These are phyloP conservation scores for Pleurotus salmoneostramineus DNA, from an alignment of 768 basidiomycete genomes.

Conservation along the genomic window DNA sequence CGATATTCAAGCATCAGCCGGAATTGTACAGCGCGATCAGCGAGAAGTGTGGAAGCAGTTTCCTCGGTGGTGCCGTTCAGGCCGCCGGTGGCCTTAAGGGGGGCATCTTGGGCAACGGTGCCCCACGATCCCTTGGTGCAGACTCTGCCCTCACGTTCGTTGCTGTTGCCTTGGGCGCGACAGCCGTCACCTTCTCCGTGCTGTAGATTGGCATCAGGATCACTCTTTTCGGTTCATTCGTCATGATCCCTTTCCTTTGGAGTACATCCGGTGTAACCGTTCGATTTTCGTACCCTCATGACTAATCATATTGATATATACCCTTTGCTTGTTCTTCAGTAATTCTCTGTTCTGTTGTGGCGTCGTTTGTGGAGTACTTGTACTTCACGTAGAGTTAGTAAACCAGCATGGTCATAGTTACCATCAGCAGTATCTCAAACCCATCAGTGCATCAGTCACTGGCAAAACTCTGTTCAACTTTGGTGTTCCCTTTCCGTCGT, in stretches of 20 bases:
- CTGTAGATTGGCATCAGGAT: not conserved
- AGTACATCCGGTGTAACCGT: not conserved
- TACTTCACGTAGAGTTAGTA: not conserved
- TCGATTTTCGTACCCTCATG: not conserved
- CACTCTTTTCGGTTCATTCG: not conserved
- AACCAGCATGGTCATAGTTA: not conserved
- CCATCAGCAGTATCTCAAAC: not conserved
- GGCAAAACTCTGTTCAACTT: no score
- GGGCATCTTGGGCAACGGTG: conserved; percentile 25
- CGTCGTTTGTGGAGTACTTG: not conserved
- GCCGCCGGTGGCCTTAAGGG: conserved; percentile 61
- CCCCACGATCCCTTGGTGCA: conserved; percentile 13
- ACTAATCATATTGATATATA: conserved; percentile 7
- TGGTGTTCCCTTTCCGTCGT: no score
- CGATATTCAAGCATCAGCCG: conserved; percentile 62
- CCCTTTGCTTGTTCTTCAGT: not conserved
- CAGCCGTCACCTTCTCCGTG: conserved; percentile 1
- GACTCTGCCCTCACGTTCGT: not conserved
- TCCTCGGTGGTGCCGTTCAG: conserved; percentile 63
- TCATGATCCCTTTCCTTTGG: not conserved
- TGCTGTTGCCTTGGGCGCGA: conserved; percentile 3
- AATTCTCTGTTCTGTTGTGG: not conserved
- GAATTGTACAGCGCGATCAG: conserved; percentile 61
- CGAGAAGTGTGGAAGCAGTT: conserved; percentile 63
- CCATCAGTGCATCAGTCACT: no score